phyloP scores from a whole-genome alignment of 2,329 filamentous ascomycete species.

The Aspergillus spinulosporus region DNA sequence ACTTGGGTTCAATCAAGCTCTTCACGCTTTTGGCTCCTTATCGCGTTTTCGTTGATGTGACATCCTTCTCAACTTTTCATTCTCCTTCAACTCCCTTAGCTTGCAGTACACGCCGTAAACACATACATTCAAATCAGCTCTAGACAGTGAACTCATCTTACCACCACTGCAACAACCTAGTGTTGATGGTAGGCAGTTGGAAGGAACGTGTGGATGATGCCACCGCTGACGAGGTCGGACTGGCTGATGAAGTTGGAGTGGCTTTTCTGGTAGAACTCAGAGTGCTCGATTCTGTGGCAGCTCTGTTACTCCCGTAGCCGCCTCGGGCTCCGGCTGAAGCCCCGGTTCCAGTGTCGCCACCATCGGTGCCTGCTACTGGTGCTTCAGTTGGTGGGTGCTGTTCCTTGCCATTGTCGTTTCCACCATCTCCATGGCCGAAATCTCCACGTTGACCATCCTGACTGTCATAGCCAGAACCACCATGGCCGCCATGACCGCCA shows the following conservation, averaged over 20 bases:
- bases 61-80: too few relatives aligned
- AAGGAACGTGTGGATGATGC: not conserved
- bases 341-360: not conserved
- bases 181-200: not conserved
- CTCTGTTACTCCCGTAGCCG: not conserved
- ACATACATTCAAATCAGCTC: not conserved
- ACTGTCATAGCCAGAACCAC: not conserved
- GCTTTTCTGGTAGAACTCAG: not conserved
- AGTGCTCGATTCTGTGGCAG: not conserved
- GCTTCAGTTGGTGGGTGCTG: not conserved
- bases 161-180: not conserved
- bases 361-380: not conserved
- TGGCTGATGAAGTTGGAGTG: not conserved
- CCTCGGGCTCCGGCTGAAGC: not conserved
- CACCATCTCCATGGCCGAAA: not conserved
- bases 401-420: conserved; percentile 1
- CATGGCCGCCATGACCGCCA: not conserved
- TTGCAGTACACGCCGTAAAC: too few relatives aligned
- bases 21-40: not conserved
- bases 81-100: too few relatives aligned
- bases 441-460: not conserved
- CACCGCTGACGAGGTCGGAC: not conserved
- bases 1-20: not conserved
- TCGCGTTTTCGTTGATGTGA: not conserved
- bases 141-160: not conserved